Evolutionary conservation across 1,139 yeast species (phyloP), one percentile per base, ranked within the genome.

Genomic region (Yamadazyma triangularis): DNA sequence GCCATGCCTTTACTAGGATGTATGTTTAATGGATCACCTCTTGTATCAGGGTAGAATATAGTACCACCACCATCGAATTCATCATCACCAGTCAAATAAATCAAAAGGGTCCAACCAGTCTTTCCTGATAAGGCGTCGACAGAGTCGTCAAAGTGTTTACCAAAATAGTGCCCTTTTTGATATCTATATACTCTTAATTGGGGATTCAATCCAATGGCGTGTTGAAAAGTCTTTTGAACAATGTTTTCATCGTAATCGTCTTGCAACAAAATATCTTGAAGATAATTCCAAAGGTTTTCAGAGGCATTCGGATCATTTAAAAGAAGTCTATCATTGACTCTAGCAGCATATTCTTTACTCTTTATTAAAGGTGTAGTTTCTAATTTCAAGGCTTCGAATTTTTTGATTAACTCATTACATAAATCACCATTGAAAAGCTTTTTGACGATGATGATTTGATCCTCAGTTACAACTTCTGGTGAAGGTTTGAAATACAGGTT

Each of bases 31-130:
- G 42, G 48, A 15, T 41, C 42, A 10, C 54, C 48, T 8, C 61
- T 61, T 7, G 6, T 7, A 18, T 18, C 20, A 1, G 65, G 60
- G 39, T 77, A 64, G 40, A 79, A 79, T 4, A 73, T 61, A 0
- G 85, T 79, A n/a, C 74, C 80, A 2, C 86, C 86, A 7, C 85
- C 85, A 12, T 43, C 42, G 32, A 77, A 70, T 25, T 74, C 79
- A 2, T 70, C 74, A 25, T 58, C 72, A 0, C 81, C 85, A 1
- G 80, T 74, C 26, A 79, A 55, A 43, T 79, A 79, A 2, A 79
- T 58, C 27, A 79, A 56, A 21, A 79, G 50, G 0, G 86, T 79
- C 85, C 85, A 77, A 36, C 58, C 64, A 0, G 84, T 77, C 9
- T 36, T 48, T 2, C 76, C 77, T 7, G 27, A 27, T 13, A 29